phyloP scores from a whole-genome alignment of 2,329 filamentous ascomycete species.

The Diaporthe aspalathi region DNA sequence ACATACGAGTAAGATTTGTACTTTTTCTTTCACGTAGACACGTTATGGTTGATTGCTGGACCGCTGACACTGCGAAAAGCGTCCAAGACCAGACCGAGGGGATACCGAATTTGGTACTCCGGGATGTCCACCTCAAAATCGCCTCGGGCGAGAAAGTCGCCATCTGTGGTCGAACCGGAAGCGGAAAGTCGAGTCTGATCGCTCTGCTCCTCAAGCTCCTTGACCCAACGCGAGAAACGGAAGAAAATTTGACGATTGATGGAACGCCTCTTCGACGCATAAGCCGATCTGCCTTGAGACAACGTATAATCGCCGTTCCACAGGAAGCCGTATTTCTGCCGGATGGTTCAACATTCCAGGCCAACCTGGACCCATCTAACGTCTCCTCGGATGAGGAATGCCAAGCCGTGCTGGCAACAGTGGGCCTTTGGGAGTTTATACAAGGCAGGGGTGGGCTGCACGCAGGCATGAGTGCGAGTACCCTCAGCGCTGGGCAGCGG shows the following conservation, averaged over 20 bases:
- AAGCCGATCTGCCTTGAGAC: conserved; percentile 55
- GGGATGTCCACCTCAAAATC: conserved; percentile 47
- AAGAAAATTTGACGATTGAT: conserved; percentile 56
- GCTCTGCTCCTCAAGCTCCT: conserved; percentile 55
- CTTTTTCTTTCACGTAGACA: not conserved
- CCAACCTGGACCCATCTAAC: conserved; percentile 57
- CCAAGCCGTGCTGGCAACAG: conserved; percentile 48
- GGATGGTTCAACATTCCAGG: conserved; percentile 52
- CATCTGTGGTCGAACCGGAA: conserved; percentile 58
- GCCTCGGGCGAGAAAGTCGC: conserved; percentile 51
- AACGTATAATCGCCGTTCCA: conserved; percentile 62
- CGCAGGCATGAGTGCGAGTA: conserved; percentile 56
- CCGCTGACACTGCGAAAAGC: not conserved
- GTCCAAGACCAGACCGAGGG: not conserved
- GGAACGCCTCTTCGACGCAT: conserved; percentile 50
- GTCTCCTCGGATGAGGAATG: conserved; percentile 49
- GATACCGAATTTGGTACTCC: conserved; percentile 41
- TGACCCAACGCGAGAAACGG: conserved; percentile 48
- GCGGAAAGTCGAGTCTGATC: conserved; percentile 58
- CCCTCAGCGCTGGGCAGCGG: conserved; percentile 67
- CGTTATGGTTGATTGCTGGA: not conserved
- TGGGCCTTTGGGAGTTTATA: conserved; percentile 50
- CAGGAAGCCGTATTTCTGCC: conserved; percentile 66
- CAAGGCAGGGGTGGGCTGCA: conserved; percentile 50
- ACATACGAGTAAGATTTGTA: conserved; percentile 41